Evolutionary conservation across 495 filamentous ascomycete genomes (phyloP).

Genomic region (Penicillium angulare): DNA sequence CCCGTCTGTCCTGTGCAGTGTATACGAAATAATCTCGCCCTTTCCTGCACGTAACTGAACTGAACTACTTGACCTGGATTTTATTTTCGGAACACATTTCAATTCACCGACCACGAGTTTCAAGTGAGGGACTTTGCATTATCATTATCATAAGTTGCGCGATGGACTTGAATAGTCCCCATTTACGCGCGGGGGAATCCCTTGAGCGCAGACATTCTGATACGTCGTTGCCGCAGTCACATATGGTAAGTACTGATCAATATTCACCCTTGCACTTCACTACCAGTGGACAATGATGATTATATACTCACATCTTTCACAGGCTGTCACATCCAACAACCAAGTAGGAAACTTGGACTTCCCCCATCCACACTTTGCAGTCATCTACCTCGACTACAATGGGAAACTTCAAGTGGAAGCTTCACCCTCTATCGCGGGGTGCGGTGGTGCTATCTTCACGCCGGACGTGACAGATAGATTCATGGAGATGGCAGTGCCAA

Average conservation of each 20-base stretch:
- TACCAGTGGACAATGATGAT: too few species aligned
- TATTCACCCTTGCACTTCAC: too few species aligned
- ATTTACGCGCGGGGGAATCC: slow-evolving; percentile 8
- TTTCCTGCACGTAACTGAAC: too few species aligned
- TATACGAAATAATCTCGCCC: too few species aligned
- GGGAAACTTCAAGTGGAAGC: slow-evolving; percentile 33
- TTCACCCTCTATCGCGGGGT: slow-evolving; percentile 37
- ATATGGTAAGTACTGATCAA: slow-evolving; percentile 24
- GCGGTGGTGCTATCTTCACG: slow-evolving; percentile 39
- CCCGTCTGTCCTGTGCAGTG: neutral
- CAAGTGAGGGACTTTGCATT: too few species aligned
- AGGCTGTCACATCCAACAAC: neutral
- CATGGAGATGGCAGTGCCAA: slow-evolving; percentile 26
- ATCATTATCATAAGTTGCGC: neutral
- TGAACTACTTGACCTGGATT: too few species aligned
- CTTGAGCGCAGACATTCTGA: slow-evolving; percentile 28
- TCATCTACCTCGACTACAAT: slow-evolving; percentile 41
- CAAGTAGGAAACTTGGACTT: slow-evolving; percentile 17
- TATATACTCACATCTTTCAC: neutral
- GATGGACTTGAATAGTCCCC: slow-evolving; percentile 20
- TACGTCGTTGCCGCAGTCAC: slow-evolving; percentile 10
- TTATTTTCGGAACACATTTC: neutral
- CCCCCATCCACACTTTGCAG: slow-evolving; percentile 38
- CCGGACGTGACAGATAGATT: slow-evolving; percentile 39
- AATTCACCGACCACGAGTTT: too few species aligned